Evolutionary conservation across 1,284 basidiomycete species (phyloP), one percentile per base, ranked within the genome.

Genomic region (Irpex sp.): DNA sequence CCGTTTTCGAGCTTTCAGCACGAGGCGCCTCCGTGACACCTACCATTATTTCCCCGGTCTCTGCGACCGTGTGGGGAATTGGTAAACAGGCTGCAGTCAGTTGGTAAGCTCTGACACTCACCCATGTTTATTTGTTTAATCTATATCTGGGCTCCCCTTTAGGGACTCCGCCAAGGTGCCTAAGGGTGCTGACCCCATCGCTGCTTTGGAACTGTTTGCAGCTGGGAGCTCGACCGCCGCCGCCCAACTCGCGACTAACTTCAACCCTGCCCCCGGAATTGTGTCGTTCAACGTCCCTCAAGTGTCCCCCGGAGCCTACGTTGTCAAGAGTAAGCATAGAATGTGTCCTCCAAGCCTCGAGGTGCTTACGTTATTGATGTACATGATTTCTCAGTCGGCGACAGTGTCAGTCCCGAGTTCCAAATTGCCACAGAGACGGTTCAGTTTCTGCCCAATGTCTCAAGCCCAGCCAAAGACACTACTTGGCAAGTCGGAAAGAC

Each of bases 141-240:
- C 6, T n/a, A 15, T 19, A 34, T n/a, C 15, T 17, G 34, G 19
- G 49, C 34, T 54, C 11, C 2, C 31, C 13, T 36, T 5, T 19
- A 62, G 56, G 61, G 61, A 62, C 44, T 31, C 56, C 8, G 15
- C 55, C n/a, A 57, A 62, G 47, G 55, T 62, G n/a, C 61, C 61
- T n/a, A 57, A 62, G n/a, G 44, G 40, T 36, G 44, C 44, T 13
- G 61, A 31, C 9, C 57, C 57, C 54, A 44, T 61, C 40, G 54
- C 15, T 19, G 19, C 54, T 15, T 40, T 61, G 36, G 54, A 44
- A n/a, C 54, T 61, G 40, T 61, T 57, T 49, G 47, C 34, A 31
- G 37, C 49, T 15, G 51, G 36, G 17, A 31, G 38, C 60, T n/a
- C 57, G 3, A 51, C 15, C 37, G 40, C 54, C 31, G 40, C 55